These are phyloP conservation scores for Salvia sclarea DNA, from an alignment of 305 asterid genomes.

Conservation along the genomic window DNA sequence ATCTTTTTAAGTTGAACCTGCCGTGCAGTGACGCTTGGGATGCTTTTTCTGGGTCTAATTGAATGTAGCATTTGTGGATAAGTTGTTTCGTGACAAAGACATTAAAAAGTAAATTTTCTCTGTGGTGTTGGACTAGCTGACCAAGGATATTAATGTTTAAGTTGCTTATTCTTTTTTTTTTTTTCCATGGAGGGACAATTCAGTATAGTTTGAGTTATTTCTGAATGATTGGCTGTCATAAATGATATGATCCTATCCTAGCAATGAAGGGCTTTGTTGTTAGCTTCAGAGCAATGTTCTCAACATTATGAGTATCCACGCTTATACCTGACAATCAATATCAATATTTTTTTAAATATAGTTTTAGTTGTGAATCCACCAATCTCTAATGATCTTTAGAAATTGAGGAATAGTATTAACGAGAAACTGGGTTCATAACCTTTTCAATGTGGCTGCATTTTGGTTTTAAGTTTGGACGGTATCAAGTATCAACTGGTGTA, in stretches of 20 bases:
- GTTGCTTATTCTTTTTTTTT: not conserved
- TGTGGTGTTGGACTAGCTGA: not conserved
- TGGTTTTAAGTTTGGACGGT: not conserved
- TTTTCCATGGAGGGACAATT: not conserved
- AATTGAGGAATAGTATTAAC: not conserved
- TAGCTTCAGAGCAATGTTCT: not conserved
- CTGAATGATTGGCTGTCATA: not conserved
- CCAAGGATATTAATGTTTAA: not conserved
- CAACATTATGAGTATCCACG: slow-evolving; percentile 1
- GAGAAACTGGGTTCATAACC: not conserved
- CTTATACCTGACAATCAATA: not conserved
- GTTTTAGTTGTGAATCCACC: not conserved
- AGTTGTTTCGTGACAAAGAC: slow-evolving; percentile 1
- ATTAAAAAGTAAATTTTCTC: not conserved
- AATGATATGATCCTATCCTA: not conserved
- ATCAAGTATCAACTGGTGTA: not conserved
- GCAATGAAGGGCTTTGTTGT: slow-evolving; percentile 3
- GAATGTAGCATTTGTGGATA: slow-evolving; percentile 16
- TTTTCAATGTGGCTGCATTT: not conserved
- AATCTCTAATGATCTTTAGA: not conserved
- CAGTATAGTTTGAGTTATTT: not conserved
- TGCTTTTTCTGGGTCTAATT: not conserved
- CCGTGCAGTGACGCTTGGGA: slow-evolving; percentile 21
- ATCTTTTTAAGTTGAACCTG: not conserved
- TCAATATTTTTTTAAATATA: not conserved